Evolutionary conservation across 2,329 filamentous ascomycete genomes (phyloP), one percentile per base, ranked within the genome.

Genomic region (Colletotrichum cordylinicola): DNA sequence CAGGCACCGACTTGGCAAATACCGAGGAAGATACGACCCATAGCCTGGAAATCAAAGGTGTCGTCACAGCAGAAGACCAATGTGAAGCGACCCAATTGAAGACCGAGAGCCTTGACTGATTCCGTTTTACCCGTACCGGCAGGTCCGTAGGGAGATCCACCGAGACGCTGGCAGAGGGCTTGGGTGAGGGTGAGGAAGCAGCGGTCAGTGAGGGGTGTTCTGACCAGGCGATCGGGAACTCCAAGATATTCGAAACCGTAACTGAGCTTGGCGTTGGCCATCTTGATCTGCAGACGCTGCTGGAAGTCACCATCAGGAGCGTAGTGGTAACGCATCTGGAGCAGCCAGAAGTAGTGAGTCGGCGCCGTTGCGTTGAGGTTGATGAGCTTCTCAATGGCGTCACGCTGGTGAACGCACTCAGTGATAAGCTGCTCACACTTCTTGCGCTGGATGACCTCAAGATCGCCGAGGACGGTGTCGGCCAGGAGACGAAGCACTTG

Each of bases 11-110:
- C 97, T 84, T 99, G 97, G 84, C 98, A 99, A 77, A 99, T 98
- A 90, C 97, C 97, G 43, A 99, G 90, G 91, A 99, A 99, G 80
- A 99, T 99, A 80, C 97, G 95, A 16, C 98, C 98, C 97, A 99
- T 99, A 67, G 97, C 97, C 82, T 99, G 97, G 89, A 98, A 99
- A 85, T 99, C 97, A 81, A 99, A 99, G 0, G 97, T 99, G 85
- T 99, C 97, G 83, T 99, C 97, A 87, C 97, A 99, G 85, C 98
- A 99, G 88, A 99, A 99, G 33, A 99, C 98, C 31, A 99, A 91
- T 2, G 98, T 99, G 84, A 99, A 99, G 76, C 98, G 93, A 83
- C 97, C 98, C 70, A 99, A 93, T 84, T 99, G 96, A 6, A 99
- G 91, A 88, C 97, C 98, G 31, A 99, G 91, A 24, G 97, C 97